phyloP scores from a whole-genome alignment of 2,329 filamentous ascomycete species.

The Verticillium nubilum region DNA sequence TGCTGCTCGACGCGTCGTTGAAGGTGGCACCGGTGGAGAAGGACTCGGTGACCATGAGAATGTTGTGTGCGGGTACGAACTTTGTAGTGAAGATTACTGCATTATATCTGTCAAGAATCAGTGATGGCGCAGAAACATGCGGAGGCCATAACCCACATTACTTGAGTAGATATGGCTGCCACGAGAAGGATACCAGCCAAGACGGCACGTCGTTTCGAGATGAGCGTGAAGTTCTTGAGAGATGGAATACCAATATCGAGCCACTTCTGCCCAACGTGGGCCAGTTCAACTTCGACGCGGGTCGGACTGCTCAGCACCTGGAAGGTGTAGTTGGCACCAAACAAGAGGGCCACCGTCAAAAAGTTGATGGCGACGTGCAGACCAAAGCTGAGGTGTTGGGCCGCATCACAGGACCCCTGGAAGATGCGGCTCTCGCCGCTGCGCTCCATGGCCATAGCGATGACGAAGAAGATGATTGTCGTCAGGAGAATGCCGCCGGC shows the following conservation, averaged over 20 bases:
- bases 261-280: conserved; percentile 41
- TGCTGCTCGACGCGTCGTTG: conserved; percentile 25
- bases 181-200: conserved; percentile 33
- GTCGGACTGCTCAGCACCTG: conserved; percentile 51
- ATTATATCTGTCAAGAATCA: conserved; percentile 38
- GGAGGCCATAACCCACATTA: conserved; percentile 36
- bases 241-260: conserved; percentile 50
- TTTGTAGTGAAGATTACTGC: conserved; percentile 39
- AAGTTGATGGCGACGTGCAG: conserved; percentile 40
- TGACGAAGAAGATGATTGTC: conserved; percentile 31
- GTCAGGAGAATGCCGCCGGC: conserved; percentile 30
- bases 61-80: conserved; percentile 23
- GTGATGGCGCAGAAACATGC: neutral
- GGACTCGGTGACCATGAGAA: conserved; percentile 27
- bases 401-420: conserved; percentile 29
- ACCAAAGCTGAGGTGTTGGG: conserved; percentile 31
- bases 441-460: conserved; percentile 27
- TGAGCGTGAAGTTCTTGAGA: conserved; percentile 39
- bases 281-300: conserved; percentile 38
- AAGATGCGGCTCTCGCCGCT: conserved; percentile 30
- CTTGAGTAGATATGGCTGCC: conserved; percentile 37
- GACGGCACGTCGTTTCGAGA: conserved; percentile 33
- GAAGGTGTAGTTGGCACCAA: conserved; percentile 46
- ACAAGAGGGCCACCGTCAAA: conserved; percentile 35
- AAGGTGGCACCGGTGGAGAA: conserved; percentile 32